Evolutionary conservation across 2,329 filamentous ascomycete species (phyloP).

Genomic region (Colletotrichum cordylinicola): DNA sequence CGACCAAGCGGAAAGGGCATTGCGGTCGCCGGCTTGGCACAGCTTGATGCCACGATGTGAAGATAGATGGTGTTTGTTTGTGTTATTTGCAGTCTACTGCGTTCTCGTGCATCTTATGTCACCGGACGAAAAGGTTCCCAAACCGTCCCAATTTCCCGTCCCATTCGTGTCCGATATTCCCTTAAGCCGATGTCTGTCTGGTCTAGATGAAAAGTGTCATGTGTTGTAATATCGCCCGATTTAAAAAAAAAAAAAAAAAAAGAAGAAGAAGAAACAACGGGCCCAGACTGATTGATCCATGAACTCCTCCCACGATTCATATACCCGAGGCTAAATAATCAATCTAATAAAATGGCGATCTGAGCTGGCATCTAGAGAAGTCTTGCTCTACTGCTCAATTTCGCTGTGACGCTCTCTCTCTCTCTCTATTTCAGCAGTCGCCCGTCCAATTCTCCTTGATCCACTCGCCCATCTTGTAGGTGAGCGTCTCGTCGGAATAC

Average conservation of each 20-base stretch:
- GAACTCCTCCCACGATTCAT: not conserved
- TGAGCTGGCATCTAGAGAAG: not conserved
- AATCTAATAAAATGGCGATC: not conserved
- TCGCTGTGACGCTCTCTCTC: not conserved
- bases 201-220: not conserved
- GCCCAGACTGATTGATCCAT: not conserved
- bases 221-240: not conserved
- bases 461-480: conserved; percentile 62
- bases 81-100: conserved; percentile 1
- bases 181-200: not conserved
- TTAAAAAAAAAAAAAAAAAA: too few species aligned
- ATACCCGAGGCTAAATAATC: not conserved
- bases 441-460: conserved; percentile 63
- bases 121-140: not conserved
- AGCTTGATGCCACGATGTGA: not conserved
- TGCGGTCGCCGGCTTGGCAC: not conserved
- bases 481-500: conserved; percentile 62
- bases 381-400: not conserved
- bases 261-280: not conserved
- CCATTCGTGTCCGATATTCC: not conserved
- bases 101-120: not conserved
- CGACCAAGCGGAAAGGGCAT: not conserved
- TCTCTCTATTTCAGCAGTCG: conserved; percentile 41
- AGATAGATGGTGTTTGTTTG: not conserved
- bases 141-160: not conserved